phyloP scores from a whole-genome alignment of 2,329 filamentous ascomycete species.

The Lecanicillium sp. region DNA sequence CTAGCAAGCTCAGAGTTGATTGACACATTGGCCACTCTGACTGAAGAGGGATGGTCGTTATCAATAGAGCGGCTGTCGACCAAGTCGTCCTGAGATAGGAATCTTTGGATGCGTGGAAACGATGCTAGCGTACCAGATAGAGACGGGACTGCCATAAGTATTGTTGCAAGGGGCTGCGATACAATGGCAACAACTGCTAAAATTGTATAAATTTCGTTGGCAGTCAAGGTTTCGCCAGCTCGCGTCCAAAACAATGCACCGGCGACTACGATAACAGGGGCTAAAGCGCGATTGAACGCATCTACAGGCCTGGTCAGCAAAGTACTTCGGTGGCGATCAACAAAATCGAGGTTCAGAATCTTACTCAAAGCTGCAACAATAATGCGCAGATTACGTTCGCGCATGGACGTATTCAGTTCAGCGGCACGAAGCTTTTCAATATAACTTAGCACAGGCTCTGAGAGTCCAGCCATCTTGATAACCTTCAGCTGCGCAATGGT shows the following conservation, averaged over 20 bases:
- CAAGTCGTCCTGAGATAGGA: neutral
- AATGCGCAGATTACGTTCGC: conserved; percentile 24
- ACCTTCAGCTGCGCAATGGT: conserved; percentile 33
- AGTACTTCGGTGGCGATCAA: too few species aligned
- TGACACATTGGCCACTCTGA: neutral
- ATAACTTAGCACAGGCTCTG: conserved; percentile 19
- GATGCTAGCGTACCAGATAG: neutral
- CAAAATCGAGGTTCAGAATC: too few species aligned
- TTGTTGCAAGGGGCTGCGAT: neutral
- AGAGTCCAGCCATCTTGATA: conserved; percentile 35
- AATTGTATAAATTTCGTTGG: neutral
- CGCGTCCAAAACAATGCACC: conserved; percentile 2
- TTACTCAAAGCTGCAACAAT: too few species aligned
- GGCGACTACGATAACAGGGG: neutral
- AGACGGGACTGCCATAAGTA: neutral
- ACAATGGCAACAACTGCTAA: neutral
- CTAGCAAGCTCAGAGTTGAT: neutral
- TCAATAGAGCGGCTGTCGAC: neutral
- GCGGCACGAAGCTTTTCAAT: conserved; percentile 26
- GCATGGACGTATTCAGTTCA: conserved; percentile 29
- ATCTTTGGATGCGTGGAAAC: neutral
- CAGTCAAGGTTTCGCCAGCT: neutral
- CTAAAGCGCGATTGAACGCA: neutral
- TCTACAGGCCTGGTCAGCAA: conserved; percentile 18
- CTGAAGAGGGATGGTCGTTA: neutral